phyloP scores from a whole-genome alignment of 192 early-diverging fungal genomes.

The Podila clonocystis region DNA sequence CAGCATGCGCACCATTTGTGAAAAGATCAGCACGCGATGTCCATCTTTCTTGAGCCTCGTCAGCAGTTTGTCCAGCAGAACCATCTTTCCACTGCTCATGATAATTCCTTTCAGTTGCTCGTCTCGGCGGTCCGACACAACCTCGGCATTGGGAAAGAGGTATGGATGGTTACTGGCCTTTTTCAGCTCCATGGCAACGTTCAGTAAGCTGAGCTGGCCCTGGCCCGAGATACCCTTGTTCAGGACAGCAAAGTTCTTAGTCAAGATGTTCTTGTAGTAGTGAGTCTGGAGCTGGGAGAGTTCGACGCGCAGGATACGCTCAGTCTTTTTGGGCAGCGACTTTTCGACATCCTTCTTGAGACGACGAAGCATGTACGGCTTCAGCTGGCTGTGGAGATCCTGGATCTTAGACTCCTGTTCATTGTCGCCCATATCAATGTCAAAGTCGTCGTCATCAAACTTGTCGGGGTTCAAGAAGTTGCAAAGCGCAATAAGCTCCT shows the following conservation, averaged over 20 bases:
- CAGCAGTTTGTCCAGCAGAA: conserved; percentile 94
- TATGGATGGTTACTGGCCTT: conserved; percentile 98
- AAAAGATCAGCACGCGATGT: conserved; percentile 98
- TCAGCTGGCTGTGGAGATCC: conserved; percentile 83
- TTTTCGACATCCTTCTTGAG: conserved; percentile 99
- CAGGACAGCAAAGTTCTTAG: conserved; percentile 91
- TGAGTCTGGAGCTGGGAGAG: conserved; percentile 89
- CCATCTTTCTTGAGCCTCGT: conserved; percentile 89
- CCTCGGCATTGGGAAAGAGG: conserved; percentile 85
- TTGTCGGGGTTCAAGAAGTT: conserved; percentile 95
- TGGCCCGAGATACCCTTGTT: conserved; percentile 74
- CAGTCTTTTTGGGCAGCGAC: conserved; percentile 94
- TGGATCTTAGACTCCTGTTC: conserved; percentile 86
- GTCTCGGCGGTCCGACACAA: conserved; percentile 62
- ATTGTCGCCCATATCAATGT: conserved; percentile 77
- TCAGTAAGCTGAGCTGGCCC: conserved; percentile 83
- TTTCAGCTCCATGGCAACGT: conserved; percentile 97
- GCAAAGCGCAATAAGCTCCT: conserved; percentile 91
- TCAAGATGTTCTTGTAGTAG: conserved; percentile 95
- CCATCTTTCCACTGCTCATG: conserved; percentile 97
- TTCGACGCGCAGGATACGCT: conserved; percentile 95
- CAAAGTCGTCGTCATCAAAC: conserved; percentile 84
- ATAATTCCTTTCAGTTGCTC: conserved; percentile 87
- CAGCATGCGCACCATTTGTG: conserved; percentile 97
- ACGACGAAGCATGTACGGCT: conserved; percentile 92